Evolutionary conservation across 192 early-diverging fungal species (phyloP), one percentile per base, ranked within the genome.

Genomic region (Mortierella hygrophila): DNA sequence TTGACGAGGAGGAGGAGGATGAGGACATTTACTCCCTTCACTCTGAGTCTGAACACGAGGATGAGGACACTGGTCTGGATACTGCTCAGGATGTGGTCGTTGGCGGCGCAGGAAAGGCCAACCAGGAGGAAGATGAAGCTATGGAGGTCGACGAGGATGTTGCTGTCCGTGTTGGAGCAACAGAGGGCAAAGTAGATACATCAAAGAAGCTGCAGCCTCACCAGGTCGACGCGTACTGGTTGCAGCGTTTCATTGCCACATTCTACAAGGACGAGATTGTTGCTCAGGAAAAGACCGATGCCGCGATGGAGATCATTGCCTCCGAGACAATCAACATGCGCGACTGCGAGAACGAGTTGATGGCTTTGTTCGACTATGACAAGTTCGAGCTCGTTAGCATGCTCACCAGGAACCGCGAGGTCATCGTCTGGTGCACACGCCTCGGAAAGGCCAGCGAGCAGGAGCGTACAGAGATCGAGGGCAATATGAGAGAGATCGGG

Each of bases 141-240:
- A 88, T 89, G 46, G 82, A 89, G 16, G 91, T 91, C 21, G 92
- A 94, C 40, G 91, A 93, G 23, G 90, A 93, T 26, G 90, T 90
- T 29, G 93, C 92, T 70, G 90, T 91, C 16, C 92, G 92, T 75
- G 85, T 89, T 21, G 91, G 89, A 38, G 91, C 91, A 26, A 75
- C 86, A 70, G 86, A 83, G 21, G 44, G 83, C 47, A 88, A 83
- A 57, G 85, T 79, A 11, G 81, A 82, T n/a, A 87, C 86, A 49
- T 81, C 90, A 29, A 91, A 89, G 70, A 90, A 91, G 52, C 55
- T 83, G 37, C 74, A 85, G 55, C 93, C 96, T 15, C 96, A 97
- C 87, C 95, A 97, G 70, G 92, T 99, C 69, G 99, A 99, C 88
- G 96, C 98, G 10, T 99, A 99, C 85, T 99, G 97, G 97, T 92